Evolutionary conservation across 1,284 basidiomycete species (phyloP).

Genomic region (Puccinia hordei): DNA sequence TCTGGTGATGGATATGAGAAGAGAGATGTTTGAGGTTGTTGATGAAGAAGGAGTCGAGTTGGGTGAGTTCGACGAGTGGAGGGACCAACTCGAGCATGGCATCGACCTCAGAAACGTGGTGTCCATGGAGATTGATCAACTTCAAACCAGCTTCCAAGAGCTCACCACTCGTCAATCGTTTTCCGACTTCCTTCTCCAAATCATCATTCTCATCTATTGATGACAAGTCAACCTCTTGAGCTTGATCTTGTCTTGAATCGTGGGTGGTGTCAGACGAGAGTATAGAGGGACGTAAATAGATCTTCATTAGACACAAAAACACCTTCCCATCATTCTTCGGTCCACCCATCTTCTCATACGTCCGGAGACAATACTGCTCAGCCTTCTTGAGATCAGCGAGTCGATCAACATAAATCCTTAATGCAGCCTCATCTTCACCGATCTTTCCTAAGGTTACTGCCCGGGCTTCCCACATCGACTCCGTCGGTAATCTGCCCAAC

Average conservation of each 20-base stretch:
- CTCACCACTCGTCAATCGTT: not conserved
- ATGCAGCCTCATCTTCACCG: conserved; percentile 85
- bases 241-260: not conserved
- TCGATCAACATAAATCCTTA: conserved; percentile 87
- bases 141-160: conserved; percentile 67
- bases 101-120: conserved; percentile 74
- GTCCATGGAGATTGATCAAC: conserved; percentile 79
- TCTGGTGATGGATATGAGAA: conserved; percentile 66
- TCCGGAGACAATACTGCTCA: conserved; percentile 86
- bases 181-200: not conserved
- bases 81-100: conserved; percentile 79
- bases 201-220: not conserved
- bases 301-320: conserved; percentile 80
- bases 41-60: conserved; percentile 76
- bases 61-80: conserved; percentile 76
- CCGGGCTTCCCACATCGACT: conserved; percentile 81
- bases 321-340: conserved; percentile 65
- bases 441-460: conserved; percentile 86
- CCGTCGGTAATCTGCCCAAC: conserved; percentile 72
- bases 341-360: conserved; percentile 63
- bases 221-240: not conserved
- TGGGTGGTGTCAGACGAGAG: not conserved
- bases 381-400: conserved; percentile 79
- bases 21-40: conserved; percentile 70
- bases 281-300: conserved; percentile 74